Evolutionary conservation across 225 moss, liverwort and hornwort genomes (phyloP).

Genomic region (Bryum argenteum): DNA sequence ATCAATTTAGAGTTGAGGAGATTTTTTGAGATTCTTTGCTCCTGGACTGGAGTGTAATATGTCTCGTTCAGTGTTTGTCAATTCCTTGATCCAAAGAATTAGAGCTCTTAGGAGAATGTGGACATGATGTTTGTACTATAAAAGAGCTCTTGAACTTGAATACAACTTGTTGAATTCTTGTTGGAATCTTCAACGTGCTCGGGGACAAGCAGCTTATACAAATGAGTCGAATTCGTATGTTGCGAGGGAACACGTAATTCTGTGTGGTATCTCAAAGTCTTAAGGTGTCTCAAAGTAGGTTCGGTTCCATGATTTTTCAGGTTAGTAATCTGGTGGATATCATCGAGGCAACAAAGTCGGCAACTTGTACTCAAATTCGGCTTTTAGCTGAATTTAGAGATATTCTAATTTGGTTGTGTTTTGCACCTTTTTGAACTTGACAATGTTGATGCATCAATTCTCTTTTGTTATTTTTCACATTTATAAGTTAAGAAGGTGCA

Average conservation of each 20-base stretch:
- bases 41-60: slow-evolving; percentile 8
- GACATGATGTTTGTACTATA: not conserved
- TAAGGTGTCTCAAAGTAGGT: not conserved
- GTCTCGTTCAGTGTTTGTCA: slow-evolving; percentile 5
- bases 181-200: slow-evolving; percentile 8
- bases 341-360: slow-evolving; percentile 87
- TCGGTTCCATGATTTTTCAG: slow-evolving; percentile 45
- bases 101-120: slow-evolving; percentile 5
- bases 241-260: slow-evolving; percentile 2
- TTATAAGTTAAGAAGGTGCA: not conserved
- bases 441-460: not conserved
- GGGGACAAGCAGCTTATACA: not conserved
- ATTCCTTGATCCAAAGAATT: slow-evolving; percentile 4
- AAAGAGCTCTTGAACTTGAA: slow-evolving; percentile 1
- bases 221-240: slow-evolving; percentile 1
- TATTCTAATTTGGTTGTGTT: not conserved
- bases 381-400: slow-evolving; percentile 7
- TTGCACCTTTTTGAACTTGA: not conserved
- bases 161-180: slow-evolving; percentile 1
- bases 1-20: not conserved
- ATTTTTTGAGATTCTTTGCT: slow-evolving; percentile 5
- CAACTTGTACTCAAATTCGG: slow-evolving; percentile 82
- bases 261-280: slow-evolving; percentile 13
- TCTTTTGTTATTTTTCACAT: not conserved
- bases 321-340: slow-evolving; percentile 81